Evolutionary conservation across 345 rosid species (phyloP).

Genomic region (Camelina laxa): DNA sequence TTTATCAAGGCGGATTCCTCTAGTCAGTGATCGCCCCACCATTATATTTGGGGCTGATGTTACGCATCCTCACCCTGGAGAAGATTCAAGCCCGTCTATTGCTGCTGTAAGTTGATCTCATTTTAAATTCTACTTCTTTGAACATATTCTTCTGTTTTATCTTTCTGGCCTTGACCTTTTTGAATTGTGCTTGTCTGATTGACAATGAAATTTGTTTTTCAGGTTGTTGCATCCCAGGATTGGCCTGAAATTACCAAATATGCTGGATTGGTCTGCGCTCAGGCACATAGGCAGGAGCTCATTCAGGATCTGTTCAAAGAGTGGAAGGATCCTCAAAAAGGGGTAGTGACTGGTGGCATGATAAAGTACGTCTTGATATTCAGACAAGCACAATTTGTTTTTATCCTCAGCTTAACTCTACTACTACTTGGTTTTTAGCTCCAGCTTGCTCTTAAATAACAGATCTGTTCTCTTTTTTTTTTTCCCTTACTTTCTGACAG

Average conservation of each 20-base stretch:
- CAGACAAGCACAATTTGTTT: not conserved
- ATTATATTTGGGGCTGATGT: conserved; percentile 99
- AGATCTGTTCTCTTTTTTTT: not conserved
- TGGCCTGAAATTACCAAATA: conserved; percentile 99
- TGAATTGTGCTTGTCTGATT: not conserved
- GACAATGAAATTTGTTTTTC: conserved; percentile 23
- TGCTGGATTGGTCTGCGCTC: conserved; percentile 97
- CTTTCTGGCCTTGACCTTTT: conserved; percentile 8
- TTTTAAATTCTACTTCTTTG: not conserved
- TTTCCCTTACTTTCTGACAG: conserved; percentile 45
- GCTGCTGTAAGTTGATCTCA: conserved; percentile 72
- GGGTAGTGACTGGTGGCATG: conserved; percentile 95
- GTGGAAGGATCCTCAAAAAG: conserved; percentile 96
- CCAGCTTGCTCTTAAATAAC: conserved; percentile 14
- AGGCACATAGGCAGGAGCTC: conserved; percentile 98
- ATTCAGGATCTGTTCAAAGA: conserved; percentile 93
- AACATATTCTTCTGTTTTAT: not conserved
- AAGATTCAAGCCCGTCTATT: conserved; percentile 99
- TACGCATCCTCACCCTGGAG: conserved; percentile 99
- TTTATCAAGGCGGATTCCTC: conserved; percentile 84
- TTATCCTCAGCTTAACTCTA: not conserved
- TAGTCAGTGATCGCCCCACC: conserved; percentile 93
- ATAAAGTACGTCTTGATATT: conserved; percentile 64
- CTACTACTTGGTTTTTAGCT: not conserved
- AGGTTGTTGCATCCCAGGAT: conserved; percentile 99